Evolutionary conservation across 1,139 yeast species (phyloP), one percentile per base, ranked within the genome.

Genomic region (Starmera stellimalicola): DNA sequence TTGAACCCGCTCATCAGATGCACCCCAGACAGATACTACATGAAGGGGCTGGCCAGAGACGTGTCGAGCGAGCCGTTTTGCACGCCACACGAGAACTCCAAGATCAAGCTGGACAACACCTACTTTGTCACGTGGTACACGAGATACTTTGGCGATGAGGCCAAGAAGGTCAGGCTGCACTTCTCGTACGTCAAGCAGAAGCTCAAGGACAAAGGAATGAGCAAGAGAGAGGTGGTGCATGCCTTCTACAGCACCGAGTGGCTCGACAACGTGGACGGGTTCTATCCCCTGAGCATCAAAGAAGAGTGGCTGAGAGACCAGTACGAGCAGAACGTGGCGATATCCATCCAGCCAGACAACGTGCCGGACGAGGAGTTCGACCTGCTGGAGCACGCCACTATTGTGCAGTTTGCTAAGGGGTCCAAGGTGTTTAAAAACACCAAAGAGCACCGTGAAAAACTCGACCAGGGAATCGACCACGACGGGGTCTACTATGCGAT

Each of bases 71-170:
- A 66, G 37, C 95, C 95, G 14, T 82, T 84, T 55, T 85, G 95
- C 55, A 72, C 82, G 18, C 95, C 95, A 15, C 64, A 61, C 23
- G 91, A 82, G 43, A 67, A 73, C 40, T 51, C 64, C 11, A 63
- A 59, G 27, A 63, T 79, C 57, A 67, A 70, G 41, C 55, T 70
- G 40, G 94, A 70, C 27, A 58, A 67, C 37, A 70, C 82, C 1
- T 81, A 82, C 50, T 85, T 87, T 51, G 57, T 82, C 34, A 76
- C 91, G 9, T 85, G 95, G 95, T 85, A 63, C 57, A 68, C 88
- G 3, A 65, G 68, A 33, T 68, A 52, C 47, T 83, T 77, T 50
- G 61, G 63, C 16, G 68, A 62, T 2, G 47, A 51, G 15, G 55
- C 51, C 15, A 59, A 69, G 31, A 70, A 72, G 24, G 88, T 83